Base-by-base conservation (phyloP, 768 basidiomycete species). In the Lanmaoa rubissima region DNA sequence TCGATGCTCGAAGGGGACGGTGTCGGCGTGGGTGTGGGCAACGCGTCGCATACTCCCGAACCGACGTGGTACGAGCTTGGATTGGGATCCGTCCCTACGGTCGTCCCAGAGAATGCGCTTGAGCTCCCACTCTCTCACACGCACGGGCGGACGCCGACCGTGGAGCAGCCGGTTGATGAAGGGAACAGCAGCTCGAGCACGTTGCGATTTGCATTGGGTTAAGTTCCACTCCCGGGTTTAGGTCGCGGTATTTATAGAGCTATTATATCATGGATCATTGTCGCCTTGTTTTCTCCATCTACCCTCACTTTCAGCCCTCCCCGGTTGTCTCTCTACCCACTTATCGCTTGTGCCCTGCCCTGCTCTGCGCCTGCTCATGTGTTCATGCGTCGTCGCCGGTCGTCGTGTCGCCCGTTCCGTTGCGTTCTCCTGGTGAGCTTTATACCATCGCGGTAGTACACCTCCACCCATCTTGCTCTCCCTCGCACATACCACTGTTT, bases 1-100 rank as follows among this genome's bases (percentile, higher is more conserved):
- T 71, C 70, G 14, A 66, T 71, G 69, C 71, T 71, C 32, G 70
- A 71, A 28, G 67, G 71, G 14, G 71, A 73, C 21, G 65, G 61
- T 3, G 61, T 63, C 3, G 62, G 61, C 9, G 61, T 53, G 2
- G 51, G 60, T 5, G 45, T 61, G 3, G 61, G 55, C 2, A 42
- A 40, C 2, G 24, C 46, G 1, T 43, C 50, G 6, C 60, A 63
- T 4, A 3, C 51, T 0, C 38, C 65, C 14, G 68, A 63, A 34
- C 51, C 58, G 0, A 56, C 67, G 4, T 71, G 70, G 70, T 71
- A 71, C 42, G 70, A 71, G 13, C 70, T 71, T 14, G 69, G 67
- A 6, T 32, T 69, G 11, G 59, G 57, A 3, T 53, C 67, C 16
- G 65, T 61, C 3, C 21, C 65, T 28, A n/a, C 58, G 1, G 48